Conservation (phyloP, 176 grass and related monocot genomes). For the Zea luxurians region DNA sequence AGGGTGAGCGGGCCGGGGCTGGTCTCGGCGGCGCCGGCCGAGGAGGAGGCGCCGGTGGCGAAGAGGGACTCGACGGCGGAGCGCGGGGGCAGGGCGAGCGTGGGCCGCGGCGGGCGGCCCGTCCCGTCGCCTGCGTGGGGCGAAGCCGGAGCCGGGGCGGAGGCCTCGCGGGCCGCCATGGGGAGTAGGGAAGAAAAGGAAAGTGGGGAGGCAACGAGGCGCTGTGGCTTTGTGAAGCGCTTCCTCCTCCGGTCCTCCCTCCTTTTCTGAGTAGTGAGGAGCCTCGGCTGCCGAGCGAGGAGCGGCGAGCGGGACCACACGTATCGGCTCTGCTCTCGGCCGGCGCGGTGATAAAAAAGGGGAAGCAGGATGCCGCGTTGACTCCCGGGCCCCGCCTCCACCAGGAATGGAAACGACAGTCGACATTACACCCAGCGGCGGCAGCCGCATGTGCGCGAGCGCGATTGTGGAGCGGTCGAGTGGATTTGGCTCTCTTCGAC, state of each 20-base stretch:
- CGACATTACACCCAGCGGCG: too few species aligned
- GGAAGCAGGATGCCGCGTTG: neutral
- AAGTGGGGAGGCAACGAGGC: neutral
- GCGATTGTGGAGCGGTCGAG: too few species aligned
- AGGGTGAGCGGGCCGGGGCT: constrained; percentile 58
- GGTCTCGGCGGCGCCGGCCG: constrained; percentile 24
- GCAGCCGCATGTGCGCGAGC: too few species aligned
- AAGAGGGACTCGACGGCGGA: constrained; percentile 46
- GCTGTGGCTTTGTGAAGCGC: neutral
- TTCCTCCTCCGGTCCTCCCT: neutral
- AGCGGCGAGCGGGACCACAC: neutral
- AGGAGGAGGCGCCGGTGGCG: neutral
- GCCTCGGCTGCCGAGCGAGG: neutral
- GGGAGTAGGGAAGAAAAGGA: neutral
- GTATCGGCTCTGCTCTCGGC: neutral
- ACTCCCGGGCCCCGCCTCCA: neutral
- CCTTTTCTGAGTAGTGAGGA: neutral
- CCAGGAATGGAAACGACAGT: neutral
- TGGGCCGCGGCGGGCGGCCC: constrained; percentile 20
- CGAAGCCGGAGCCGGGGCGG: constrained; percentile 25
- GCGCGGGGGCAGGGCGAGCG: constrained; percentile 46
- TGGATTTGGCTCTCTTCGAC: too few species aligned
- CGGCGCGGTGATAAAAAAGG: neutral
- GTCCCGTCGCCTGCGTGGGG: neutral
- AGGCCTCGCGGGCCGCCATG: constrained; percentile 47